These are phyloP conservation scores for Trichophyton benhamiae DNA, from an alignment of 2,329 filamentous ascomycete species.

Conservation along the genomic window DNA sequence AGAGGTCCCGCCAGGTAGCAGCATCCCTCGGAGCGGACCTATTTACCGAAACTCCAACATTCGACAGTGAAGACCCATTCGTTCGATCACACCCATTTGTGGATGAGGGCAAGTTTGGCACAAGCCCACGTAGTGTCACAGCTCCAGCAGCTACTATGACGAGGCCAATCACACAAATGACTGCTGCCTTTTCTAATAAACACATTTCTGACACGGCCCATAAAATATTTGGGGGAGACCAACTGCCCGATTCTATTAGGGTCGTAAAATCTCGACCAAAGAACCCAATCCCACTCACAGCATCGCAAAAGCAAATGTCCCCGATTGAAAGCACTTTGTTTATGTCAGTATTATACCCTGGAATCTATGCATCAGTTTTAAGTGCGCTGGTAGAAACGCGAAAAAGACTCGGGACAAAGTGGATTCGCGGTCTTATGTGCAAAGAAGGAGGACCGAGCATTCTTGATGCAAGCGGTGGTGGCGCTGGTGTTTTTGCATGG, in stretches of 20 bases:
- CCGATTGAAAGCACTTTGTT: slow-evolving; percentile 51
- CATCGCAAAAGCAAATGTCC: slow-evolving; percentile 45
- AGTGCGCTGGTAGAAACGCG: slow-evolving; percentile 48
- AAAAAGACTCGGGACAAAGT: slow-evolving; percentile 46
- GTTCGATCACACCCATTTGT: slow-evolving; percentile 63
- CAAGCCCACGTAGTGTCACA: slow-evolving; percentile 59
- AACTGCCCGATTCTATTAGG: slow-evolving; percentile 66
- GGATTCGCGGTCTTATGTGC: slow-evolving; percentile 44
- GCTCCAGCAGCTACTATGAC: slow-evolving; percentile 60
- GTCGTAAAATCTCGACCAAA: slow-evolving; percentile 41
- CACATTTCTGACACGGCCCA: slow-evolving; percentile 65
- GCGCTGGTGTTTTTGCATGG: slow-evolving; percentile 51
- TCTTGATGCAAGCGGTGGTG: slow-evolving; percentile 50
- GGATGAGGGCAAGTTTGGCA: slow-evolving; percentile 58
- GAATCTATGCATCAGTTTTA: slow-evolving; percentile 46
- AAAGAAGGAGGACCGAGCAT: slow-evolving; percentile 47
- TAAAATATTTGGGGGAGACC: slow-evolving; percentile 60
- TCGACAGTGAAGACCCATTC: slow-evolving; percentile 31
- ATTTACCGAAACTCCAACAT: slow-evolving; percentile 26
- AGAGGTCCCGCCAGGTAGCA: slow-evolving; percentile 1
- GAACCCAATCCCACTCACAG: slow-evolving; percentile 45
- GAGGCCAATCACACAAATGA: slow-evolving; percentile 55
- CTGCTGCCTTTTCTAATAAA: slow-evolving; percentile 55
- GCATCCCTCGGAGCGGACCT: slow-evolving; percentile 17
- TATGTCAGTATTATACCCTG: slow-evolving; percentile 48